Base-by-base conservation (phyloP, 75 land plant genomes). In the Chamaecyparis obtusa region DNA sequence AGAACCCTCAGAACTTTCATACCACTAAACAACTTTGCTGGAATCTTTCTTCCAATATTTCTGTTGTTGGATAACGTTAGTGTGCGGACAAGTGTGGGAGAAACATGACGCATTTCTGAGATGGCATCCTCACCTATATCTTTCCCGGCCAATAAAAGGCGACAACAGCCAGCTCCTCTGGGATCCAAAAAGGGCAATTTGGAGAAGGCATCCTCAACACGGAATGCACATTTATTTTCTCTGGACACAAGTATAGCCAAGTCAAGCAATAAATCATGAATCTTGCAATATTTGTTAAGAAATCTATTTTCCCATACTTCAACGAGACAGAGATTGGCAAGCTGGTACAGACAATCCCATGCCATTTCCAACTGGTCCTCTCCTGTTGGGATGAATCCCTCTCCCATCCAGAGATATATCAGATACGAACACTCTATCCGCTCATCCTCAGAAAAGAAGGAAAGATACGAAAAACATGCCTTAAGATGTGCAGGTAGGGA, bases 391-490 rank as follows among this genome's bases (percentile, higher is more conserved):
- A 87, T 35, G 35, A 81, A 87, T 51, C 88, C 88, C 43, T 81
- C 71, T 7, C 83, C 88, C 46, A 80, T 82, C 88, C 88, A 87
- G 9, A 81, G 19, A 27, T 14, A 5, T n/a, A 87, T 84, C 1
- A 81, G 24, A 21, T 30, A 37, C 1, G 41, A 56, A 21, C 33
- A 54, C 3, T 33, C 39, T 44, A 81, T 27, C 3, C 5, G 16
- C n/a, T 33, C 10, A n/a, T 72, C 69, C 83, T 37, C 35, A 11
- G 44, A 21, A 21, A 82, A 81, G 33, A 87, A 39, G 37, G 84
- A 80, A 67, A 83, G 77, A 67, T 87, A 87, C 19, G 84, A 41
- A 82, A 87, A 87, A 44, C 88, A 87, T 4, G 32, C 54, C 32
- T 51, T 87, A 1, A 87, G 21, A 24, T 44, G 71, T 55, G 74